A percentile compares a stretch with the other conserved stretches of the same genome.
Conservation (phyloP, 139 green algal genomes). For the Tetraselmis striata region DNA sequence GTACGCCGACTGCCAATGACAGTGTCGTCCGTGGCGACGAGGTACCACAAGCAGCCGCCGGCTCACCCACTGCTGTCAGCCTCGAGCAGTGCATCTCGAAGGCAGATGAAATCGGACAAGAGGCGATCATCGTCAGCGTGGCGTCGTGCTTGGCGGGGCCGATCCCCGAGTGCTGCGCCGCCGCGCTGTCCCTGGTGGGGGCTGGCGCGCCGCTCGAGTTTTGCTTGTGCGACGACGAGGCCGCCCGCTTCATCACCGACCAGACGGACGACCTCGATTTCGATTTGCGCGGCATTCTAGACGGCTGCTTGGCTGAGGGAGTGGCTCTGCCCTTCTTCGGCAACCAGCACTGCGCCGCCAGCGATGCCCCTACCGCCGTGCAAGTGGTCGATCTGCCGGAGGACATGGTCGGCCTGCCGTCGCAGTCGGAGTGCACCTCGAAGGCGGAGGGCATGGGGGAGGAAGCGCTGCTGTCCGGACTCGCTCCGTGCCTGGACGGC, state of each 20-base stretch:
- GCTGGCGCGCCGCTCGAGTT: background rate
- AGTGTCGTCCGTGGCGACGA: background rate
- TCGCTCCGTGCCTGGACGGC: background rate
- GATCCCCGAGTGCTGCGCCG: background rate
- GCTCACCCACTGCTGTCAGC: background rate
- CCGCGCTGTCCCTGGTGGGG: background rate
- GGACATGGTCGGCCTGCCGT: background rate
- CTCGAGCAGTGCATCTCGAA: background rate
- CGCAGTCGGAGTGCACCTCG: background rate
- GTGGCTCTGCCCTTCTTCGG: background rate
- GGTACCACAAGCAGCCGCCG: no score
- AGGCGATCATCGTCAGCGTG: background rate
- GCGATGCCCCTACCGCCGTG: background rate
- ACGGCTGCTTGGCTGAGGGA: background rate
- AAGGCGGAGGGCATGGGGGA: background rate
- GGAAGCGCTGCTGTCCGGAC: background rate
- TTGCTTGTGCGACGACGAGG: background rate
- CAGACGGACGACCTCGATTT: background rate
- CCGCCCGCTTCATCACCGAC: background rate
- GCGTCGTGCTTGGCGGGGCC: background rate
- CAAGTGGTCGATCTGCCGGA: background rate
- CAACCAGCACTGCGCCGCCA: background rate
- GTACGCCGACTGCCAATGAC: background rate
- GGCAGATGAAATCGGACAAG: background rate
- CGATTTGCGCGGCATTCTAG: background rate